Evolutionary conservation across 805 yeast species (phyloP).

Genomic region (Yarrowia bubula): DNA sequence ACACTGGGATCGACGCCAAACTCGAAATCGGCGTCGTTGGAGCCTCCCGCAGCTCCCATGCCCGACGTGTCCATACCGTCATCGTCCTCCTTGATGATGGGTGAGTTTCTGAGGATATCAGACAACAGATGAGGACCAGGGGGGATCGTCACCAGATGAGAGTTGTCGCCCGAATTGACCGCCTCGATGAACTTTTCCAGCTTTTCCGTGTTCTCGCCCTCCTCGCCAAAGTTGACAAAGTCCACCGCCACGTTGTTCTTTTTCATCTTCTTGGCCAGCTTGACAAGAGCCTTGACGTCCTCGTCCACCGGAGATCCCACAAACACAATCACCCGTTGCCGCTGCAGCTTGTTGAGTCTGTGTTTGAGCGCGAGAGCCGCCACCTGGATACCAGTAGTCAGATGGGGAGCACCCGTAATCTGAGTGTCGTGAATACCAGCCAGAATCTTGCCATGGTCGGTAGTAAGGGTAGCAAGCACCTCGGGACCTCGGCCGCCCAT

Average conservation of each 20-base stretch:
- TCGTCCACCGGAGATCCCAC: conserved; percentile 83
- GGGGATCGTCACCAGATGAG: conserved; percentile 77
- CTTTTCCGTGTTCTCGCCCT: conserved; percentile 67
- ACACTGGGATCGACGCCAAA: conserved; percentile 80
- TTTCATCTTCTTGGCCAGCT: conserved; percentile 86
- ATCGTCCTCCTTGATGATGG: conserved; percentile 66
- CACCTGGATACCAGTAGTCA: conserved; percentile 84
- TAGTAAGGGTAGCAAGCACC: conserved; percentile 84
- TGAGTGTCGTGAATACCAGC: conserved; percentile 77
- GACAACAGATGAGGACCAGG: conserved; percentile 84
- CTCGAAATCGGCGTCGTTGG: conserved; percentile 50
- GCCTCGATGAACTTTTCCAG: conserved; percentile 73
- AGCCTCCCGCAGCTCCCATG: conserved; percentile 40
- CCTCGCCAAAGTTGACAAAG: conserved; percentile 89
- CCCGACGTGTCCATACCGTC: conserved; percentile 47
- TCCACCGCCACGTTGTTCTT: conserved; percentile 90
- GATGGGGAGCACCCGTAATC: conserved; percentile 65
- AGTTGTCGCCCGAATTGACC: conserved; percentile 62
- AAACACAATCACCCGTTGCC: conserved; percentile 84
- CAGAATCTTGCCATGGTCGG: conserved; percentile 80
- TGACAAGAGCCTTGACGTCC: conserved; percentile 66
- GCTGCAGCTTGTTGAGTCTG: conserved; percentile 90
- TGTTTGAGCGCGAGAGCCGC: conserved; percentile 92
- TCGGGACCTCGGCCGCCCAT: conserved; percentile 78
- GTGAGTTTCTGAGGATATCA: conserved; percentile 74